Base-by-base conservation (phyloP, 805 yeast genomes). In the Brettanomyces naardenensis region DNA sequence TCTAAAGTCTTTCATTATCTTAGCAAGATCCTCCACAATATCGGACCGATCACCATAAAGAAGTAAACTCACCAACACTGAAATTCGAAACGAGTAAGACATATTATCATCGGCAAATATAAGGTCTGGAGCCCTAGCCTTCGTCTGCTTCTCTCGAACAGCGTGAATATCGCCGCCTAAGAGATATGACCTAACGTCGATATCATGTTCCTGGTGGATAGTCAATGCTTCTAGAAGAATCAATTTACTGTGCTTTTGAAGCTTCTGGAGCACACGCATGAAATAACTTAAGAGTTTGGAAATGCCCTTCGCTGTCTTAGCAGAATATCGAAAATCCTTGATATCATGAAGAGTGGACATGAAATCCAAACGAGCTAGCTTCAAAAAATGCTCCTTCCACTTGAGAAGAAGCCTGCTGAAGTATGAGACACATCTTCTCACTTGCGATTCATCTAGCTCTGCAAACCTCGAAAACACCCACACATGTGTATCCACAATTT, bases 281-380 rank as follows among this genome's bases (percentile, higher is more conserved):
- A 69, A 87, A 47, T 79, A 77, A 18, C 68, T 66, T 26, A 83
- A 61, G 47, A 90, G 78, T 33, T 77, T 73, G 27, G 76, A 79
- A 10, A 82, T 71, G 39, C 80, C 87, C 22, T 62, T 65, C 41
- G 86, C 64, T 4, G 77, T 64, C 13, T 59, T 53, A 0, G 76
- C 59, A 1, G 62, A 56, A 1, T 76, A 68, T 14, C 78, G 58
- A 5, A 79, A 76, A 23, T 63, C 62, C 20, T 68, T 59, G 48
- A 82, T 61, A 20, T 71, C 65, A 49, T 76, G 71, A 1, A 84
- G 53, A 2, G 71, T 51, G 13, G 68, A 54, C 70, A 90, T 71
- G 52, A 92, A 76, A 53, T 89, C 96, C 25, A 92, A 53, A 36
- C 95, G 64, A 48, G 69, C 79, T 25, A 84, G 56, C 25, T 73